Base-by-base conservation (phyloP, 768 basidiomycete species). In the Ephemerocybe angulata region DNA sequence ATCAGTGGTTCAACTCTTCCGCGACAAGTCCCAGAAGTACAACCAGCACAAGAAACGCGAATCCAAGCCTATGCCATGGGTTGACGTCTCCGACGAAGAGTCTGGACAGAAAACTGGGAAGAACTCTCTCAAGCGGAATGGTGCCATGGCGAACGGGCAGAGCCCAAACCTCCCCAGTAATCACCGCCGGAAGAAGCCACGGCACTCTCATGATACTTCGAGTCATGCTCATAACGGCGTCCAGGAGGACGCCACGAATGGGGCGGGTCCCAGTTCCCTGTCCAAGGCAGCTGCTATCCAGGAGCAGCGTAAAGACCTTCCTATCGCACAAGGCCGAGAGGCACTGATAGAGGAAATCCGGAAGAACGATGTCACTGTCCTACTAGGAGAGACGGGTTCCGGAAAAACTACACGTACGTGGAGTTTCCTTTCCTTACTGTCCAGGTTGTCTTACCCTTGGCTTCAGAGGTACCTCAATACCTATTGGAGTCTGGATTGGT, bases 321-420 rank as follows among this genome's bases (percentile, higher is more conserved):
- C 93, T 7, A 93, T 94, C 61, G 87, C 86, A 27, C 78, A 78
- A 70, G 92, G 90, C 54, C 84, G 79, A 65, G 87, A 90, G 22
- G 84, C 86, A 27, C 77, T 96, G 27, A 70, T 93, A 27, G 76
- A 82, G 54, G 86, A 86, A 67, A 85, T 96, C 50, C 70, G 72
- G 28, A 79, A 84, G 58, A 87, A 91, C 75, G 88, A 93, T 66
- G 87, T 93, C 6, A 90, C 87, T 1, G 84, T 98, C 41, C 81
- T 99, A 8, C 80, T 99, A 2, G 97, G 95, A 35, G 97, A 99
- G 72, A 98, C 97, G 0, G 97, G 97, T 12, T 97, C 94, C 19
- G 97, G 97, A 58, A 99, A 99, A 75, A 96, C 96, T 0, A 99
- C 97, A 47, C 96, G 96, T 96, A 70, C n/a, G n/a, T n/a, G n/a